These are phyloP conservation scores for Arthrobotrys pseudoclavata DNA, from an alignment of 2,329 filamentous ascomycete species.

Conservation along the genomic window DNA sequence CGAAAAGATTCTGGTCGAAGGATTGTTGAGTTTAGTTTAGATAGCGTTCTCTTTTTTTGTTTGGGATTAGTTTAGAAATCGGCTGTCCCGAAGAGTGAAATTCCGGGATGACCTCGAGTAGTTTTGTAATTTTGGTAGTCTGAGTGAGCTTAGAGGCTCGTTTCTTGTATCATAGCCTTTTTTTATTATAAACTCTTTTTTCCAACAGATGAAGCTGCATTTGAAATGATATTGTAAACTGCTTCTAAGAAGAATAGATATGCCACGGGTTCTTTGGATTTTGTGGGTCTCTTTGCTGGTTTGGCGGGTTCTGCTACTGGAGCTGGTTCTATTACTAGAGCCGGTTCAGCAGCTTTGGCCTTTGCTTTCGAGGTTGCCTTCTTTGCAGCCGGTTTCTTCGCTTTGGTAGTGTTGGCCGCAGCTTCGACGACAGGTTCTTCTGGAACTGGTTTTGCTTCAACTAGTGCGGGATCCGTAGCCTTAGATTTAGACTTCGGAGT, in stretches of 20 bases:
- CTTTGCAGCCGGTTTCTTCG: conserved; percentile 15
- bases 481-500: not conserved
- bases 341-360: not conserved
- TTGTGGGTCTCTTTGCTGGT: conserved; percentile 10
- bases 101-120: conserved; percentile 3
- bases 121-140: conserved; percentile 11
- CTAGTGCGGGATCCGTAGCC: not conserved
- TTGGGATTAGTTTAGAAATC: not conserved
- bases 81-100: conserved; percentile 12
- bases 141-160: conserved; percentile 5
- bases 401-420: not conserved
- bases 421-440: not conserved
- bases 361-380: conserved; percentile 9
- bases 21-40: conserved; percentile 38
- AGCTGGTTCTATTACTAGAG: not conserved
- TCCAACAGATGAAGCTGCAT: not conserved
- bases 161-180: conserved; percentile 24
- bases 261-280: conserved; percentile 16
- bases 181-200: not conserved
- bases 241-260: not conserved
- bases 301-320: not conserved
- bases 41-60: conserved; percentile 11
- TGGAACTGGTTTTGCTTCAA: not conserved
- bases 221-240: conserved; percentile 4
- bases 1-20: conserved; percentile 38